phyloP scores from a whole-genome alignment of 768 basidiomycete genomes.

The Hydnomerulius pinastri region DNA sequence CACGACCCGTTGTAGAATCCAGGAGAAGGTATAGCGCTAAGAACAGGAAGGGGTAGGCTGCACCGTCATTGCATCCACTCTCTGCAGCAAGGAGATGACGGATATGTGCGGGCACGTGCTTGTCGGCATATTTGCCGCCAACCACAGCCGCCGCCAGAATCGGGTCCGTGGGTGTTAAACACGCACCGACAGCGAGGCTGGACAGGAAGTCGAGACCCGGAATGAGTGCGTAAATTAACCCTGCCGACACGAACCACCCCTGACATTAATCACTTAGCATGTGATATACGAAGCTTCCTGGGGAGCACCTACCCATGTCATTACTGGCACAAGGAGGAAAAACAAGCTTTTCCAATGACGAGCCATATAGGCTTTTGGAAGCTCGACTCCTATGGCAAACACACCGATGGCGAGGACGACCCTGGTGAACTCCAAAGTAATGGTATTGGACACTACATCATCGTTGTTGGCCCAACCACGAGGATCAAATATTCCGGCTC shows the following conservation, averaged over 20 bases:
- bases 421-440: slow-evolving; percentile 88
- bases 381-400: slow-evolving; percentile 96
- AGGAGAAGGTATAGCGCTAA: slow-evolving; percentile 86
- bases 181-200: slow-evolving; percentile 87
- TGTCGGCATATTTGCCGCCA: slow-evolving; percentile 96
- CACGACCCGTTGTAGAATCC: slow-evolving; percentile 58
- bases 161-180: slow-evolving; percentile 81
- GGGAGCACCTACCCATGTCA: slow-evolving; percentile 71
- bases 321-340: slow-evolving; percentile 79
- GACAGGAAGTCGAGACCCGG: slow-evolving; percentile 90
- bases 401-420: slow-evolving; percentile 96
- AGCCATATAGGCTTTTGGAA: slow-evolving; percentile 93
- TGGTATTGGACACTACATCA: slow-evolving; percentile 57
- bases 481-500: slow-evolving; percentile 80
- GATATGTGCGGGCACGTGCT: slow-evolving; percentile 89
- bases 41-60: slow-evolving; percentile 93
- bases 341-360: slow-evolving; percentile 91
- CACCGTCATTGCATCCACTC: slow-evolving; percentile 95
- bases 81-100: slow-evolving; percentile 69
- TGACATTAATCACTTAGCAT: slow-evolving; percentile 27
- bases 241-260: slow-evolving; percentile 96
- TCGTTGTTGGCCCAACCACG: slow-evolving; percentile 64
- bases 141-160: slow-evolving; percentile 54
- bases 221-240: slow-evolving; percentile 87
- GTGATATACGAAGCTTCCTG: slow-evolving; percentile 3